Evolutionary conservation across 495 filamentous ascomycete species (phyloP), one percentile per base, ranked within the genome.

Genomic region (Opeltia flavorubescens): DNA sequence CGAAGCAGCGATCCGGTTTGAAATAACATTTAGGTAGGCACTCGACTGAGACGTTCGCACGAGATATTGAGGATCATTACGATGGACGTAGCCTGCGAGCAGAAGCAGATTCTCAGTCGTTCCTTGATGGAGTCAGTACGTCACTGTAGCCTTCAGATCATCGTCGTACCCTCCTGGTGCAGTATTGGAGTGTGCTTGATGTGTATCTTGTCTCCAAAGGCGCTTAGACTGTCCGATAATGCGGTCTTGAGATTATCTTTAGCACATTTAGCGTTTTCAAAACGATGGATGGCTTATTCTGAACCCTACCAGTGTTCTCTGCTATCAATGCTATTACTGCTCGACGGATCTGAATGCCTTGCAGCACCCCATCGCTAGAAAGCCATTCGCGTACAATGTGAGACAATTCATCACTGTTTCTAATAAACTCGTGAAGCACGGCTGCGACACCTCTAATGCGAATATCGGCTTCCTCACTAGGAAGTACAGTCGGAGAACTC

Each of bases 131-230:
- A 36, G 48, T 72, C 39, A 70, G 61, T 44, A 42, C 18, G 41
- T 23, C 12, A 1, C 40, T n/a, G 2, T 18, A 47, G 5, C 9
- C 5, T 5, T 29, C 29, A 18, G n/a, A 7, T n/a, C 9, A 12
- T 30, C 62, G 1, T 21, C 62, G 47, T 55, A 84, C 86, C 84
- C 75, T 95, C 86, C 71, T 99, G 91, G 51, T 85, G 80, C 28
- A 86, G 58, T 18, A 83, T 75, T 2, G 87, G 81, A 4, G 81
- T 77, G 59, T 95, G 86, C 48, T 80, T 84, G 54, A 95, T 87
- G 55, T 81, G 89, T 29, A 95, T 67, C 44, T 84, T 78, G 53
- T 96, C 89, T 9, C 81, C 84, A 57, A 95, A 94, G 29, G 83
- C 72, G 40, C 65, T 64, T 23, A 95, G 65, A 69, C 55, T 77